Evolutionary conservation across 2,329 filamentous ascomycete species (phyloP).

Genomic region (Eutypa lata): DNA sequence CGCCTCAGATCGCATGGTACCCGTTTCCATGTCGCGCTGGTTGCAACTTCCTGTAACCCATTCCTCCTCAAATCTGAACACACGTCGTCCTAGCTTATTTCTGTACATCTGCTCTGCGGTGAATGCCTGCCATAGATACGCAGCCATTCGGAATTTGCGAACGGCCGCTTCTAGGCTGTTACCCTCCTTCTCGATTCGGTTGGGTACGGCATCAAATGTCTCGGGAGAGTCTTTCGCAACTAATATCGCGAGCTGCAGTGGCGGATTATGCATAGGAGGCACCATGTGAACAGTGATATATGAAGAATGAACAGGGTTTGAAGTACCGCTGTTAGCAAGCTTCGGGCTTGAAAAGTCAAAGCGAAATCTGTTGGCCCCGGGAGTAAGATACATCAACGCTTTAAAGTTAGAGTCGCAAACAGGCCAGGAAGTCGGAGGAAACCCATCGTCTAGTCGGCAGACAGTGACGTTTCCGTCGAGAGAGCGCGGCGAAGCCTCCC

Average conservation of each 20-base stretch:
- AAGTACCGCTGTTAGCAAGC: conserved; percentile 64
- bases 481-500: conserved; percentile 63
- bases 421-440: conserved; percentile 81
- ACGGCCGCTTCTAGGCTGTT: conserved; percentile 78
- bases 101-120: conserved; percentile 95
- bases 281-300: conserved; percentile 85
- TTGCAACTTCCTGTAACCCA: conserved; percentile 85
- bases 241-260: conserved; percentile 84
- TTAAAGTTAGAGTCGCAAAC: conserved; percentile 91
- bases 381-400: conserved; percentile 82
- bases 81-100: conserved; percentile 79
- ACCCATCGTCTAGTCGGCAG: conserved; percentile 78
- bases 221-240: conserved; percentile 83
- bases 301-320: conserved; percentile 70
- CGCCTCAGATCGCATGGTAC: conserved; percentile 83
- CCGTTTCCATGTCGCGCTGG: conserved; percentile 66
- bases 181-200: conserved; percentile 73
- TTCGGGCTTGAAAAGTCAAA: conserved; percentile 88
- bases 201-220: conserved; percentile 79
- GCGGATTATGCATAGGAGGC: conserved; percentile 72
- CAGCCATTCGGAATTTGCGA: conserved; percentile 89
- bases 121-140: conserved; percentile 95
- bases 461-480: conserved; percentile 79
- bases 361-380: conserved; percentile 82
- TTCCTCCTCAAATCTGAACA: conserved; percentile 90